Conservation (phyloP, 2,329 filamentous ascomycete species). For the Huntiella bhutanensis region DNA sequence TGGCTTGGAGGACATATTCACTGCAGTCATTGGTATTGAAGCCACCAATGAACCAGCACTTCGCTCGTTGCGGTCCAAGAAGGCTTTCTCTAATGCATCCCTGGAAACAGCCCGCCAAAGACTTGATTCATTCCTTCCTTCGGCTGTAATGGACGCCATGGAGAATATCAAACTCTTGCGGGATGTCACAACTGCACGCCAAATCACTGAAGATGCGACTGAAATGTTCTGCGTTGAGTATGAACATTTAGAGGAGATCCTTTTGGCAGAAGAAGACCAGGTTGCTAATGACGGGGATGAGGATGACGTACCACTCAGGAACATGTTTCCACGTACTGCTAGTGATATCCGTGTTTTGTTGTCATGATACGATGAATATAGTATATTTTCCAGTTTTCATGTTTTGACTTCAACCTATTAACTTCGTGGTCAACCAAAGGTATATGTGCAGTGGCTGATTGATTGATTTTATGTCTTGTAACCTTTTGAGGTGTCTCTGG, state of each 20-base stretch:
- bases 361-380: slow-evolving; percentile 20
- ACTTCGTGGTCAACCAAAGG: not conserved
- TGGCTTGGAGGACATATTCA: slow-evolving; percentile 46
- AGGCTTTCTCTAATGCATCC: slow-evolving; percentile 37
- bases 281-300: slow-evolving; percentile 14
- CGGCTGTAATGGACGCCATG: slow-evolving; percentile 78
- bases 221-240: slow-evolving; percentile 75
- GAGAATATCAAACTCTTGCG: slow-evolving; percentile 60
- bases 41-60: slow-evolving; percentile 27
- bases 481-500: no score
- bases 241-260: slow-evolving; percentile 35
- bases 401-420: not conserved
- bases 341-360: slow-evolving; percentile 41
- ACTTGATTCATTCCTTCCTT: slow-evolving; percentile 80
- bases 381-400: not conserved
- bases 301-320: slow-evolving; percentile 20
- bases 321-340: slow-evolving; percentile 38
- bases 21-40: slow-evolving; percentile 4
- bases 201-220: slow-evolving; percentile 66
- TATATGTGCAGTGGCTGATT: not conserved
- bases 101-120: slow-evolving; percentile 53
- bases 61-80: slow-evolving; percentile 26
- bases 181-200: slow-evolving; percentile 50
- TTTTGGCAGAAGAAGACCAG: slow-evolving; percentile 25
- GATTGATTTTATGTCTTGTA: not conserved